Base-by-base conservation (phyloP, 768 basidiomycete genomes). In the Mycena metata region DNA sequence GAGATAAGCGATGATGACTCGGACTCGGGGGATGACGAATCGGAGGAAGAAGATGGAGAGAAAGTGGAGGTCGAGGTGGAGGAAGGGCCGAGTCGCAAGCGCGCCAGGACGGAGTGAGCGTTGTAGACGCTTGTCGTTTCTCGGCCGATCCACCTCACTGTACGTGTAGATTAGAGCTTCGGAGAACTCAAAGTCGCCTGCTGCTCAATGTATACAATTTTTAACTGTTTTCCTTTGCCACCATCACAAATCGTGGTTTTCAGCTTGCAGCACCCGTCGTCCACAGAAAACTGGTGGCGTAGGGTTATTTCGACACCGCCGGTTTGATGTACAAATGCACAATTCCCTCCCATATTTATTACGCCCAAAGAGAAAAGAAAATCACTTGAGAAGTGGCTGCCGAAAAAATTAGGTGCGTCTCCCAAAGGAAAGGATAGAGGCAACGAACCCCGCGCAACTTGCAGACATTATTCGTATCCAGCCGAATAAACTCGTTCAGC, bases 381-480 rank as follows among this genome's bases (percentile, higher is more conserved):
- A 35, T 59, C 58, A 59, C 23, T 59, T 59, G n/a, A 59, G 12
- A 21, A 47, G 43, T 13, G 21, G 24, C 58, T 45, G 45, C 11
- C 17, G 4, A n/a, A 47, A 23, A 47, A 17, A 36, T 59, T n/a
- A 59, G 45, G 5, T n/a, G 12, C 17, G 30, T 24, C 54, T 12
- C 3, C 5, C 17, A 35, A 59, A 30, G 11, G 12, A 4, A 46
- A 10, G 6, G 24, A 9, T 11, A 12, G 35, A 55, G 39, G 39
- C 21, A 26, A 65, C 64, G 0, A 21, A 65, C 64, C 56, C 64
- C 64, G n/a, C 64, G 64, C 9, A 57, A 46, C 41, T 58, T 65
- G 26, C 64, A 56, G 24, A 50, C 24, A 10, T 65, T 65, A 1
- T 58, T 21, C 15, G 39, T 58, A 30, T 65, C 64, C 56, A 58